These are phyloP conservation scores for cucumber (Cucumis sativus) DNA, from an alignment of 306 rosid species.

Conservation along the genomic window DNA sequence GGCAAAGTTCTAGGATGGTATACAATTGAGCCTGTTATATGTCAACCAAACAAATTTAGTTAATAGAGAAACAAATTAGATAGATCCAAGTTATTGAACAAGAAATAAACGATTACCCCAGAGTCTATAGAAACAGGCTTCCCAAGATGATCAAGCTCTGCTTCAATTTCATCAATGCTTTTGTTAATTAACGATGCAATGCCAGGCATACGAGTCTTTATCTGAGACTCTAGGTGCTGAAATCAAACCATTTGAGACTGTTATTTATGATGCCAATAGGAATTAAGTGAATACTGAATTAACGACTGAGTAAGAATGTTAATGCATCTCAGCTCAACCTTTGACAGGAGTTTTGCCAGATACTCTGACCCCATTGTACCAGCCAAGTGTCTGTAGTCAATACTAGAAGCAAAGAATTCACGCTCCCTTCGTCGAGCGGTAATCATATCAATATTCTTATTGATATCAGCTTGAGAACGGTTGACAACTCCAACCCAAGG, in stretches of 20 bases:
- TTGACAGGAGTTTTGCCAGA: slow-evolving; percentile 42
- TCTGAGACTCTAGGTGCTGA: slow-evolving; percentile 41
- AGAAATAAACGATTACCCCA: slow-evolving; percentile 20
- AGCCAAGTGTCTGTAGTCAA: slow-evolving; percentile 30
- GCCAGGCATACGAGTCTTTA: slow-evolving; percentile 36
- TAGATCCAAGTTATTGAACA: background rate
- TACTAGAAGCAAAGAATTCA: slow-evolving; percentile 28
- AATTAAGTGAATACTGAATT: background rate
- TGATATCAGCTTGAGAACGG: slow-evolving; percentile 45
- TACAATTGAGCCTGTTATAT: slow-evolving; percentile 30
- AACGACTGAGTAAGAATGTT: background rate
- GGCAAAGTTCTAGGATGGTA: slow-evolving; percentile 39
- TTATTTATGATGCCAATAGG: background rate
- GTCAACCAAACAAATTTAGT: background rate
- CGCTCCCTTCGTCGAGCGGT: slow-evolving; percentile 31
- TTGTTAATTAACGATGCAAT: slow-evolving; percentile 24
- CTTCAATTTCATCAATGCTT: slow-evolving; percentile 30
- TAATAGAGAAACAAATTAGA: background rate
- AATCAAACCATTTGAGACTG: slow-evolving; percentile 8
- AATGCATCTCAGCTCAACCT: slow-evolving; percentile 19
- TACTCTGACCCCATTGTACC: slow-evolving; percentile 39
- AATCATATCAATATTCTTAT: slow-evolving; percentile 32
- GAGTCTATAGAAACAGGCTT: slow-evolving; percentile 35
- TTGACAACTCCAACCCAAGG: slow-evolving; percentile 53
- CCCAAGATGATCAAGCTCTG: slow-evolving; percentile 31